These are phyloP conservation scores for Termitomyces sp. DNA, from an alignment of 768 basidiomycete species.

Conservation along the genomic window DNA sequence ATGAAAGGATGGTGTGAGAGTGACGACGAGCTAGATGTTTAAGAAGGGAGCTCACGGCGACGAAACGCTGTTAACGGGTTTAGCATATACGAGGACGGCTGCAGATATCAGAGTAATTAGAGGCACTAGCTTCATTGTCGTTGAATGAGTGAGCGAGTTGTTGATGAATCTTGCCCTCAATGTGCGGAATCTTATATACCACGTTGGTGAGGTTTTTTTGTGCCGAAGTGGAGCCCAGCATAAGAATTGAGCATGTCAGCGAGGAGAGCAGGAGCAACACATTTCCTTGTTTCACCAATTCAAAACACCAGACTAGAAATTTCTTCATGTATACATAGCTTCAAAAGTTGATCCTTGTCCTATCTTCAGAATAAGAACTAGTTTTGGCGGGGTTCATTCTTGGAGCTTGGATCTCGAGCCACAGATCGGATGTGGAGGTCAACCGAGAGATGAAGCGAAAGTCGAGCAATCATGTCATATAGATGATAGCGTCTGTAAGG, in stretches of 20 bases:
- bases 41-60: background rate
- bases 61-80: background rate
- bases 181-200: background rate
- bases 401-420: background rate
- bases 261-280: background rate
- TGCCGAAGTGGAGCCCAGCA: background rate
- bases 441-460: background rate
- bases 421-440: background rate
- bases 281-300: background rate
- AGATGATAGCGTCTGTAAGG: too few relatives aligned
- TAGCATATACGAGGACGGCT: background rate
- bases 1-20: background rate
- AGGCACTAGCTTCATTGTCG: background rate
- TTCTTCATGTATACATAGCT: background rate
- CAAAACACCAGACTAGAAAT: background rate
- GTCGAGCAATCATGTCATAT: background rate
- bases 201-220: background rate
- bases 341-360: background rate
- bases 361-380: background rate
- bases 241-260: background rate
- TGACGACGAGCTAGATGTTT: background rate
- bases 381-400: background rate
- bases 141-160: background rate
- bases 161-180: background rate
- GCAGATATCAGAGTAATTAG: background rate